phyloP scores from a whole-genome alignment of 306 rosid species.

The Glycine tomentella region DNA sequence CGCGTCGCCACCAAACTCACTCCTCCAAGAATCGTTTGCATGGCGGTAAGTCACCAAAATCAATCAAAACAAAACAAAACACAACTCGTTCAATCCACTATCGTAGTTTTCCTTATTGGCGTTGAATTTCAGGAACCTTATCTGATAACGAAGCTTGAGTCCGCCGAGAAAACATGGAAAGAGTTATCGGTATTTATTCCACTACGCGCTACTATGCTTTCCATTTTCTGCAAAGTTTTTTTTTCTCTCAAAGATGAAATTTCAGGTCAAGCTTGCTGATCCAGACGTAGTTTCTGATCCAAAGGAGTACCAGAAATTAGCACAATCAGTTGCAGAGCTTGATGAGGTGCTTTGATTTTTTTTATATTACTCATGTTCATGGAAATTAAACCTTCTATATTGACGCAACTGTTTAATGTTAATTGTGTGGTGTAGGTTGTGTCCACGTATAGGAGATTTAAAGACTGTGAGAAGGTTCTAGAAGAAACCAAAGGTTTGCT shows the following conservation, averaged over 20 bases:
- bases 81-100: not conserved
- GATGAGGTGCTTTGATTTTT: constrained; percentile 66
- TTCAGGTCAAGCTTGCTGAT: constrained; percentile 93
- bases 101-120: constrained; percentile 27
- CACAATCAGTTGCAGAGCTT: constrained; percentile 93
- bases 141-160: constrained; percentile 83
- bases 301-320: constrained; percentile 88
- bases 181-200: constrained; percentile 76
- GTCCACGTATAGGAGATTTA: constrained; percentile 67
- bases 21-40: constrained; percentile 71
- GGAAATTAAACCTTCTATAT: constrained; percentile 12
- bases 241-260: not conserved
- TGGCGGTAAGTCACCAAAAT: constrained; percentile 67
- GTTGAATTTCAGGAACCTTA: constrained; percentile 77
- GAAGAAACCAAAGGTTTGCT: constrained; percentile 85
- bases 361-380: not conserved
- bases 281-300: constrained; percentile 87
- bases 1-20: constrained; percentile 45
- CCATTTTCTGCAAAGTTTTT: not conserved
- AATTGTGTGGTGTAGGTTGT: constrained; percentile 70
- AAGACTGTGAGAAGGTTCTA: constrained; percentile 82
- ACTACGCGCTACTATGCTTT: not conserved
- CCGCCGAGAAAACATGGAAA: constrained; percentile 96
- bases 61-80: not conserved
- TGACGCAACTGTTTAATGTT: constrained; percentile 5